phyloP scores from a whole-genome alignment of 495 filamentous ascomycete genomes.

The Trichoderma erinaceum region DNA sequence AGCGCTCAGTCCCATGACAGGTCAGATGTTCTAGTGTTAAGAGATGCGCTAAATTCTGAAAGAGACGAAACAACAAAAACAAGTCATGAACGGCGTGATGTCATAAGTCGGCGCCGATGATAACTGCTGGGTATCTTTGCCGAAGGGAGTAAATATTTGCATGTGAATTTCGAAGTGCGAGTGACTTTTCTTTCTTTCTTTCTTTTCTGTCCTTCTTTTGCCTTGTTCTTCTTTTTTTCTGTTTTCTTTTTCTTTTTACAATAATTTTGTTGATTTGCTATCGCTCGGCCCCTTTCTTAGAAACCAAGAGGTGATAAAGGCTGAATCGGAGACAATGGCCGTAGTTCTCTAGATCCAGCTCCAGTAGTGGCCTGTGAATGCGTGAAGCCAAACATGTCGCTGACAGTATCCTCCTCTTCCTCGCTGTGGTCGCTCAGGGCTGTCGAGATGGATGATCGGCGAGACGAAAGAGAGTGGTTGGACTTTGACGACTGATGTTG shows the following conservation, averaged over 20 bases:
- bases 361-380: slow-evolving; percentile 18
- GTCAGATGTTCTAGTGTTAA: not conserved
- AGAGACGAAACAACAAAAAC: slow-evolving; percentile 11
- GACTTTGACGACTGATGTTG: slow-evolving; percentile 20
- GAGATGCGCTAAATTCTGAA: slow-evolving; percentile 1
- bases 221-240: no score
- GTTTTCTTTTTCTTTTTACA: no score
- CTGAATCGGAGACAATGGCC: slow-evolving; percentile 61
- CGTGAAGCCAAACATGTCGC: slow-evolving; percentile 5
- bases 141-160: slow-evolving; percentile 8
- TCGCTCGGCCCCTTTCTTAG: slow-evolving; percentile 18
- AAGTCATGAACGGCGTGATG: slow-evolving; percentile 20
- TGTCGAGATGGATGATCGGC: slow-evolving; percentile 31
- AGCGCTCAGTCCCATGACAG: not conserved
- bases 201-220: no score
- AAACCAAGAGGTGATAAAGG: slow-evolving; percentile 67
- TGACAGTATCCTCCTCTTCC: slow-evolving; percentile 28
- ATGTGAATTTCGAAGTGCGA: not conserved
- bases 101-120: slow-evolving; percentile 16
- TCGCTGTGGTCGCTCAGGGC: slow-evolving; percentile 39
- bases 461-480: slow-evolving; percentile 28
- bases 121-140: slow-evolving; percentile 14
- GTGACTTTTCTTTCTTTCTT: not conserved
- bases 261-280: not conserved
- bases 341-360: slow-evolving; percentile 32